Conservation (phyloP, 2,329 filamentous ascomycete genomes). For the Trichoderma simmonsii region DNA sequence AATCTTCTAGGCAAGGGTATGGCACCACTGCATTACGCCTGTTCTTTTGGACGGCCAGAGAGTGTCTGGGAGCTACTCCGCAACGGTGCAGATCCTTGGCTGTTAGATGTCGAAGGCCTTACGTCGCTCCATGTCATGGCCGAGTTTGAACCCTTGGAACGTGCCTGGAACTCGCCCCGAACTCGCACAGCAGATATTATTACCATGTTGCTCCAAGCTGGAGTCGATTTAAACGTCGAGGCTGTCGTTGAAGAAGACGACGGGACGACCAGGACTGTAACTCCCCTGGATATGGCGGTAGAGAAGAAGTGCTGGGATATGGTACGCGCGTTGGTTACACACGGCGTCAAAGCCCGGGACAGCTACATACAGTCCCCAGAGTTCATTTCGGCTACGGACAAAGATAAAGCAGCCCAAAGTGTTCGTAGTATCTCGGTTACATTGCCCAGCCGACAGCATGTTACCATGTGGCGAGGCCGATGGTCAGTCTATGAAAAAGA, state of each 20-base stretch:
- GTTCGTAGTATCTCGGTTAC: not conserved
- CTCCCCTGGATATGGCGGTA: not conserved
- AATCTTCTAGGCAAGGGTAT: not conserved
- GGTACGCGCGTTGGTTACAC: not conserved
- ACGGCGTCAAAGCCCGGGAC: not conserved
- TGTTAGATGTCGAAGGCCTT: not conserved
- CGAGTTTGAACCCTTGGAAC: not conserved
- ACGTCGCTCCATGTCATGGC: not conserved
- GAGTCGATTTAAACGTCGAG: not conserved
- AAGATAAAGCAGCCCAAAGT: not conserved
- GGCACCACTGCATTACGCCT: not conserved
- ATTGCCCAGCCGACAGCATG: not conserved
- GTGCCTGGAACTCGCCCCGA: not conserved
- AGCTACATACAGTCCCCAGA: not conserved
- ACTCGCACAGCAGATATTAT: not conserved
- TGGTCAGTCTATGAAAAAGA: not conserved
- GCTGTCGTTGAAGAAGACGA: not conserved
- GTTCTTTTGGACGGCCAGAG: not conserved
- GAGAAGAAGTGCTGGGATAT: not conserved
- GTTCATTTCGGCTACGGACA: not conserved
- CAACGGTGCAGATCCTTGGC: not conserved
- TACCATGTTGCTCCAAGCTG: not conserved
- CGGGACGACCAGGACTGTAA: not conserved
- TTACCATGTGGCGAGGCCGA: not conserved
- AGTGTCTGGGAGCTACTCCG: slow-evolving; percentile 2